phyloP scores from a whole-genome alignment of 176 grass and related monocot species.

The Avena eriantha region DNA sequence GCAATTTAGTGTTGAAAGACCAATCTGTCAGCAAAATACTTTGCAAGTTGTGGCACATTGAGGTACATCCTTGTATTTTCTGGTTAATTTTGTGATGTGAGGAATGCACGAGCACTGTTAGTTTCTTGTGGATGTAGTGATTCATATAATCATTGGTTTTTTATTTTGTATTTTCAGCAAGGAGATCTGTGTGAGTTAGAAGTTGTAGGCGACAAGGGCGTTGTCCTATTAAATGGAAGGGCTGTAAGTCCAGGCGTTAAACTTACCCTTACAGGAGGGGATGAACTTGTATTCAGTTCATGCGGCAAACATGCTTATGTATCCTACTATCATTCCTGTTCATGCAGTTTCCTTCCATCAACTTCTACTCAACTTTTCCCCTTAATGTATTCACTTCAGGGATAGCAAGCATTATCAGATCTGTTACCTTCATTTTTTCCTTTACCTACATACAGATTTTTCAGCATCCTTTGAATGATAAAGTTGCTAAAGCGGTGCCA shows the following conservation, averaged over 20 bases:
- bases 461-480: constrained; percentile 83
- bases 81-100: constrained; percentile 24
- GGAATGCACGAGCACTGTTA: constrained; percentile 13
- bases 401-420: constrained; percentile 33
- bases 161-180: constrained; percentile 45
- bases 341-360: constrained; percentile 18
- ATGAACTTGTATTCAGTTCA: constrained; percentile 85
- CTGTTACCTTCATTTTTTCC: constrained; percentile 38
- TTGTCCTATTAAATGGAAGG: constrained; percentile 85
- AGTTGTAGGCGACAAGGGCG: constrained; percentile 82
- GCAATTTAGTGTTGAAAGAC: constrained; percentile 85
- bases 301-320: constrained; percentile 91
- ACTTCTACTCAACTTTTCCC: constrained; percentile 23
- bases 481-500: constrained; percentile 52
- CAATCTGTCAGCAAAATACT: constrained; percentile 79
- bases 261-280: constrained; percentile 80
- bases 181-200: constrained; percentile 62
- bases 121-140: constrained; percentile 35
- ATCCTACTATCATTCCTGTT: constrained; percentile 61
- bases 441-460: constrained; percentile 75
- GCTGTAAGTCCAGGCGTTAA: constrained; percentile 51
- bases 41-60: constrained; percentile 71
- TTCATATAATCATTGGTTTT: constrained; percentile 18
- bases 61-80: constrained; percentile 59
- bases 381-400: constrained; percentile 28